Percentiles rank a stretch among this genome's conserved stretches.
Conservation (phyloP, 805 yeast species). For the Metschnikowia vanudenii region DNA sequence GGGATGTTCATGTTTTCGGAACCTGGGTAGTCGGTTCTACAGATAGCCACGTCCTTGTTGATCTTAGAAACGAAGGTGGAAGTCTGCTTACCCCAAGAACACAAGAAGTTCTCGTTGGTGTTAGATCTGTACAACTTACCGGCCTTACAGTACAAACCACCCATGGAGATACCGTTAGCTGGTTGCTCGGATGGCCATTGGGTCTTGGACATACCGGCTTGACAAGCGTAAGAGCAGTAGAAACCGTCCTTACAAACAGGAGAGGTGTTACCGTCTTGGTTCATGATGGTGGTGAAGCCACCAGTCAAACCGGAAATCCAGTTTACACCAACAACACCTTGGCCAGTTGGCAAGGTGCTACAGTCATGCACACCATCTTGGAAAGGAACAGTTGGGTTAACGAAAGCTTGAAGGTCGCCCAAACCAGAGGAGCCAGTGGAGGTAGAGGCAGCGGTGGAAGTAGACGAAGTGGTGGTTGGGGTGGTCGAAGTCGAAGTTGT, state of each 20-base stretch:
- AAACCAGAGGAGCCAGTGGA: conserved; percentile 7
- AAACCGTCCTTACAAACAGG: conserved; percentile 57
- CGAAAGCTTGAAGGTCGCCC: conserved; percentile 20
- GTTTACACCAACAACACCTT: conserved; percentile 22
- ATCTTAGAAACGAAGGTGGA: conserved; percentile 56
- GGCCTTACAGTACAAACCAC: conserved; percentile 62
- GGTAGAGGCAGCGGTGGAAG: conserved; percentile 7
- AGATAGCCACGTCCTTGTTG: conserved; percentile 55
- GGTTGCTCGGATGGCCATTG: conserved; percentile 77
- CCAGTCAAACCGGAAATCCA: conserved; percentile 33
- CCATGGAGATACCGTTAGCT: conserved; percentile 64
- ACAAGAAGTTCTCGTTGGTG: conserved; percentile 49
- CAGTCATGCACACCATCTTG: conserved; percentile 24
- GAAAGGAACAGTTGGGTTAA: conserved; percentile 18
- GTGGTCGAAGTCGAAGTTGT: conserved; percentile 6
- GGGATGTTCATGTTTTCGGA: conserved; percentile 79
- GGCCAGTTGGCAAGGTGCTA: conserved; percentile 22
- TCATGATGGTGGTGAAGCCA: conserved; percentile 45
- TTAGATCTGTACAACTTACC: conserved; percentile 66
- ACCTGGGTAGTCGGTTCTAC: conserved; percentile 82
- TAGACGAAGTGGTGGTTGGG: conserved; percentile 3
- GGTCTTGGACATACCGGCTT: conserved; percentile 77
- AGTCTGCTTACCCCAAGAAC: conserved; percentile 61
- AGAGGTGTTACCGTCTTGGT: conserved; percentile 49
- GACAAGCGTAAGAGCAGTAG: conserved; percentile 77